Base-by-base conservation (phyloP, 1,284 basidiomycete genomes). In the Boletus mariae region DNA sequence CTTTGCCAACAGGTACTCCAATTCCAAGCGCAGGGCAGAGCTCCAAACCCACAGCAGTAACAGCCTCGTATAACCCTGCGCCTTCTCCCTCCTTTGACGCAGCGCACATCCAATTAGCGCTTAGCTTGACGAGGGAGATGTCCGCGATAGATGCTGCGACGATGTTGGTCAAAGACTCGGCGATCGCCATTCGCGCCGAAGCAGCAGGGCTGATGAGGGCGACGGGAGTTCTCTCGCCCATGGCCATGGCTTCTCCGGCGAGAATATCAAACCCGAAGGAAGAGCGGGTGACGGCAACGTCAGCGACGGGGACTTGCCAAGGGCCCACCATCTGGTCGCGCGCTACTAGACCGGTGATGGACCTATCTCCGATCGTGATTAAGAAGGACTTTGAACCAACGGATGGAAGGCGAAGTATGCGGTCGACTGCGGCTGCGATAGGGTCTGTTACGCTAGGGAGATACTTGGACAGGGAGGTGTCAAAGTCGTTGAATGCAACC, bases 81-180 rank as follows among this genome's bases (percentile, higher is more conserved):
- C 96, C 96, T 68, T 99, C 96, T 28, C 95, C 94, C 47, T 83
- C 82, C 69, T 94, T 90, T 13, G 85, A 86, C 1, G 96, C 93
- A 1, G 95, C 93, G 57, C 92, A 94, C 97, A 99, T 99, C 97
- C 97, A 99, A 73, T 99, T 99, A 51, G 96, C 96, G 60, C 92
- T 94, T 17, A 99, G 80, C 75, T 99, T 99, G 67, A 98, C 84
- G 52, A 80, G 78, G 5, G 80, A 77, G 13, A 98, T 75, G 40
- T 82, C 80, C 11, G 82, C 82, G 51, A 96, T 75, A 47, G 83
- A 82, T 2, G 95, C 85, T 10, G 97, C 95, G 0, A 83, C 85
- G 51, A 99, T 79, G 71, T 99, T 99, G 58, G 90, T 94, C 49
- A 99, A 79, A 3, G 96, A 82, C 71, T 99, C 97, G 15, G 84